Evolutionary conservation across 768 basidiomycete genomes (phyloP).

Genomic region (Lactifluus piperatus): DNA sequence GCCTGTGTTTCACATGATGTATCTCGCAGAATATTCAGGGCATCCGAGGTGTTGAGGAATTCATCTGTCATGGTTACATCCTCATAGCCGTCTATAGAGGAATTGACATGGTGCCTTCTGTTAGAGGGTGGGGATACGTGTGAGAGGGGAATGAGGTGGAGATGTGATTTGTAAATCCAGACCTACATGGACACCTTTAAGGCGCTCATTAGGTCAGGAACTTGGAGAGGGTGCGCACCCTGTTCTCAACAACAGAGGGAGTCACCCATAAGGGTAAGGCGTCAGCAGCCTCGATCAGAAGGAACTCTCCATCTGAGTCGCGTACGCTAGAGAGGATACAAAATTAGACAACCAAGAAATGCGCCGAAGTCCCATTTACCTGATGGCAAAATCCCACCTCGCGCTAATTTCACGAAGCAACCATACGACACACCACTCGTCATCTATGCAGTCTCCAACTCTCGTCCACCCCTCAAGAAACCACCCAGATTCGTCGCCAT

Average conservation of each 20-base stretch:
- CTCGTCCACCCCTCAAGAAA: constrained; percentile 77
- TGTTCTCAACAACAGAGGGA: constrained; percentile 85
- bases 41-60: constrained; percentile 53
- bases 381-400: constrained; percentile 73
- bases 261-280: constrained; percentile 83
- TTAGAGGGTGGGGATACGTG: constrained; percentile 60
- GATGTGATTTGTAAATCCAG: constrained; percentile 76
- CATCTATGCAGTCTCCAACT: constrained; percentile 95
- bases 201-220: background rate
- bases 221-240: constrained; percentile 50
- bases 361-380: constrained; percentile 38
- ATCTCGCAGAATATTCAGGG: constrained; percentile 54
- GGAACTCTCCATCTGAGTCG: constrained; percentile 93
- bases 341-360: background rate
- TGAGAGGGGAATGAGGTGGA: constrained; percentile 82
- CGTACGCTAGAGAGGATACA: constrained; percentile 39
- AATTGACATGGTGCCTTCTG: constrained; percentile 36
- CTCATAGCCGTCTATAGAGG: constrained; percentile 45
- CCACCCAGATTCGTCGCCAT: constrained; percentile 41
- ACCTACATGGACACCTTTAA: constrained; percentile 45
- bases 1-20: constrained; percentile 47
- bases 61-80: constrained; percentile 34
- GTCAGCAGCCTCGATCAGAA: constrained; percentile 94
- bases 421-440: constrained; percentile 96
- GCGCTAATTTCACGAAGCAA: constrained; percentile 67